Percentiles rank a stretch among this genome's conserved stretches.
phyloP scores from a whole-genome alignment of 768 basidiomycete genomes.

The Suillus bovinus region DNA sequence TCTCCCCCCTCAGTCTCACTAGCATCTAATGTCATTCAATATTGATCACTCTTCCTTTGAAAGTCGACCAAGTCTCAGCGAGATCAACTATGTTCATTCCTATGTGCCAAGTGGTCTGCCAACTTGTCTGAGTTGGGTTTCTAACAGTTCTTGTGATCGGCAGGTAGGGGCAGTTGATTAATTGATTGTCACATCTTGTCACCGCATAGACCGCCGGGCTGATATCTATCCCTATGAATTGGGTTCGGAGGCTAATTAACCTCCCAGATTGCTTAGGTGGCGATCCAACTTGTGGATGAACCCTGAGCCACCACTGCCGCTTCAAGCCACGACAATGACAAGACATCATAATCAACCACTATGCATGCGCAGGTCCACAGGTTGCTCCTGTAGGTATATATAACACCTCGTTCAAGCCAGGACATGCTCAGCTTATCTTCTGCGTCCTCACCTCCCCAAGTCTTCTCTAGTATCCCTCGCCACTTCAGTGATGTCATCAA shows the following conservation, averaged over 20 bases:
- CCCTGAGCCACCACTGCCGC: neutral
- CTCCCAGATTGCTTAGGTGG: constrained; percentile 5
- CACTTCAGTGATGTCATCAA: constrained; percentile 28
- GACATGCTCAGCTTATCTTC: neutral
- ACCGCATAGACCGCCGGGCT: no score
- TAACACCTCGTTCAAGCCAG: neutral
- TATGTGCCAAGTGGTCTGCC: neutral
- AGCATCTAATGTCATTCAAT: constrained; percentile 5
- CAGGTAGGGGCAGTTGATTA: neutral
- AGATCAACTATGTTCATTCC: neutral
- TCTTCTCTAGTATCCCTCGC: constrained; percentile 5
- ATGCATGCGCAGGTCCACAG: neutral
- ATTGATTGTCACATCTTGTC: neutral
- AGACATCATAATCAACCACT: no score
- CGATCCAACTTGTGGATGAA: neutral
- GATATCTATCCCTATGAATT: no score
- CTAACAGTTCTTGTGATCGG: neutral
- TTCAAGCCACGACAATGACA: no score
- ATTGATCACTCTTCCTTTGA: neutral
- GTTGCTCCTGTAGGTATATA: constrained; percentile 5
- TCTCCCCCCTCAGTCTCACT: constrained; percentile 25
- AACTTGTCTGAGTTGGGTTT: neutral
- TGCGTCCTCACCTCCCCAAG: constrained; percentile 5
- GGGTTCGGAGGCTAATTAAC: no score
- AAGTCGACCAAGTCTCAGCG: neutral